Conservation (phyloP, 768 basidiomycete genomes). For the Boletus bicolor region DNA sequence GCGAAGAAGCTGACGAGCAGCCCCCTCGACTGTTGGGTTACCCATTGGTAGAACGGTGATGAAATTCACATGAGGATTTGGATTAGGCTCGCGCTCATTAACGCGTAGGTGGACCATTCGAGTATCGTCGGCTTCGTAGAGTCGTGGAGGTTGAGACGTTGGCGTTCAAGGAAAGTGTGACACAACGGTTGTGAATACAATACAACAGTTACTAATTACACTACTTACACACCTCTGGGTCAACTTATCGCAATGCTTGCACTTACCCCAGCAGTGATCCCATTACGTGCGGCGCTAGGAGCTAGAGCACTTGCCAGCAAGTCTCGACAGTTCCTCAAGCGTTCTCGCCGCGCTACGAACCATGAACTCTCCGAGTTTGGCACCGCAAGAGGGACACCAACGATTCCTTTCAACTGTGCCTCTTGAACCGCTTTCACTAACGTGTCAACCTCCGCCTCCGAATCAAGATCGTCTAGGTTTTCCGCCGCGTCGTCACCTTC, state of each 20-base stretch:
- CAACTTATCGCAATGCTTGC: conserved; percentile 23
- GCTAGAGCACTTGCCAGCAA: conserved; percentile 51
- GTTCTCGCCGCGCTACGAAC: conserved; percentile 76
- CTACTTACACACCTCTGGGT: neutral
- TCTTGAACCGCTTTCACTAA: conserved; percentile 59
- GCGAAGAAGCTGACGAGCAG: conserved; percentile 67
- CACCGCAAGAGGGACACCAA: conserved; percentile 66
- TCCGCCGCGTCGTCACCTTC: conserved; percentile 63
- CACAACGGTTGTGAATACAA: neutral
- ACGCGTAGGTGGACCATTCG: conserved; percentile 67
- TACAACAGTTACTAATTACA: neutral
- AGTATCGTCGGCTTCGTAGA: neutral
- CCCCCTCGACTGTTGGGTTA: conserved; percentile 49
- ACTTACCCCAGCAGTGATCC: conserved; percentile 17
- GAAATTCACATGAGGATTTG: conserved; percentile 77
- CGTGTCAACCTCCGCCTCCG: conserved; percentile 80
- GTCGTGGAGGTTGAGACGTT: neutral
- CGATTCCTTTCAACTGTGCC: conserved; percentile 54
- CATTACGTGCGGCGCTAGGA: conserved; percentile 21
- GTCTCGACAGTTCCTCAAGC: conserved; percentile 55
- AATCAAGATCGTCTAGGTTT: conserved; percentile 77
- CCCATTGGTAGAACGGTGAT: conserved; percentile 53
- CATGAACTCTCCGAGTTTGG: conserved; percentile 74
- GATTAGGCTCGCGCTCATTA: conserved; percentile 67
- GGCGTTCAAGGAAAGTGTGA: neutral